These are phyloP conservation scores for Starmerella riodocensis DNA, from an alignment of 805 yeast species.

Conservation along the genomic window DNA sequence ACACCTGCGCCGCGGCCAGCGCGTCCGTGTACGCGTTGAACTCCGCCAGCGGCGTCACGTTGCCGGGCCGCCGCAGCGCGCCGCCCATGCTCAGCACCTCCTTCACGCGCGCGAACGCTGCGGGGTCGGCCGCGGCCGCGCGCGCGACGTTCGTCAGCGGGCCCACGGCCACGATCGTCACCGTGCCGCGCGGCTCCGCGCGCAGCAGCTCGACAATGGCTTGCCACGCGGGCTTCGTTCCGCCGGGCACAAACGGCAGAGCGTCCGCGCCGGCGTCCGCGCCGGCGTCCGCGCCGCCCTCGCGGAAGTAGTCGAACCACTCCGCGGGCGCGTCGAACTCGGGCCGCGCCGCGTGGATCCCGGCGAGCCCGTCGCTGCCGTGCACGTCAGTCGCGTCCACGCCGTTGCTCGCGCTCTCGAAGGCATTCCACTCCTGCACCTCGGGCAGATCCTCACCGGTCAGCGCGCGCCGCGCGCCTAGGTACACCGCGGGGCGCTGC, in stretches of 20 bases:
- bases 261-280: slow-evolving; percentile 6
- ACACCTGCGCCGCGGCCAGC: slow-evolving; percentile 30
- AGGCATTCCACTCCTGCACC: slow-evolving; percentile 17
- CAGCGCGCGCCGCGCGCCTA: slow-evolving; percentile 24
- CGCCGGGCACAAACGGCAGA: slow-evolving; percentile 25
- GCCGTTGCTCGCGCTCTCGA: neutral
- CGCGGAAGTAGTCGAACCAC: slow-evolving; percentile 23
- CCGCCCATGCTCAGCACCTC: slow-evolving; percentile 33
- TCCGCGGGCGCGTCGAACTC: slow-evolving; percentile 26
- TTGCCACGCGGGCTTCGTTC: slow-evolving; percentile 23
- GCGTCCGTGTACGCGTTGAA: slow-evolving; percentile 33
- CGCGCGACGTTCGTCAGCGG: slow-evolving; percentile 32
- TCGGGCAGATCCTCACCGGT: slow-evolving; percentile 8
- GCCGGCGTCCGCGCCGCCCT: slow-evolving; percentile 3
- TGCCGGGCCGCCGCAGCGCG: slow-evolving; percentile 28
- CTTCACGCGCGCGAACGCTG: slow-evolving; percentile 27
- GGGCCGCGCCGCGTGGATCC: slow-evolving; percentile 28
- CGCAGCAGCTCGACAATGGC: slow-evolving; percentile 30
- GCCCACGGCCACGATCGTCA: slow-evolving; percentile 30
- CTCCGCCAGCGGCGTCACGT: slow-evolving; percentile 32
- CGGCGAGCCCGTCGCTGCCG: slow-evolving; percentile 33
- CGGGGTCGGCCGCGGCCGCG: slow-evolving; percentile 31
- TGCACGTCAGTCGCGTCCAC: slow-evolving; percentile 31
- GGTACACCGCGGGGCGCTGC: slow-evolving; percentile 26
- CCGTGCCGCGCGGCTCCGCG: slow-evolving; percentile 27